Conservation (phyloP, 2,329 filamentous ascomycete species). For the Fusarium circinatum region DNA sequence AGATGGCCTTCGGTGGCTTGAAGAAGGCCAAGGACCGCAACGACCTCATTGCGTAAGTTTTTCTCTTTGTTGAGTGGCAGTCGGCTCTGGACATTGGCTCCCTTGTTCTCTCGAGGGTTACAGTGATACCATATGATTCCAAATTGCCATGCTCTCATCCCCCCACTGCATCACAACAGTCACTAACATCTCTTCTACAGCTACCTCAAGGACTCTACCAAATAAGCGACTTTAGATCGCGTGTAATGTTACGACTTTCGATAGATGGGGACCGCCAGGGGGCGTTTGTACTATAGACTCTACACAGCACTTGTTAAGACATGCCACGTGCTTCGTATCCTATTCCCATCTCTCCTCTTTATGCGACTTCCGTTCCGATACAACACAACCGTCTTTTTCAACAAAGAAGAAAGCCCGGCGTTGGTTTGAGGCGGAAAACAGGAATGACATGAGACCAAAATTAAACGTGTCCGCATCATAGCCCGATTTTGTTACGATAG, state of each 20-base stretch:
- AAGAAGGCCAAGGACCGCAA: slow-evolving; percentile 99
- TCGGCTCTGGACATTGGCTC: neutral
- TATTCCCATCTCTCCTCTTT: slow-evolving; percentile 52
- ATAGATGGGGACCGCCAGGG: slow-evolving; percentile 50
- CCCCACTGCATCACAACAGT: neutral
- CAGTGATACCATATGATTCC: neutral
- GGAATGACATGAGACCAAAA: slow-evolving; percentile 17
- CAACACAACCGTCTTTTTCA: slow-evolving; percentile 6
- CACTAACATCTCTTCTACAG: slow-evolving; percentile 51
- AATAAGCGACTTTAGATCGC: slow-evolving; percentile 61
- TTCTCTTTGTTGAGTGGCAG: neutral
- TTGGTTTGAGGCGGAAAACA: slow-evolving; percentile 32
- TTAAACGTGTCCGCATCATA: slow-evolving; percentile 27
- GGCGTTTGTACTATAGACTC: slow-evolving; percentile 55
- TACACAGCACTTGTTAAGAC: slow-evolving; percentile 45
- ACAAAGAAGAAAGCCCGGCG: slow-evolving; percentile 31
- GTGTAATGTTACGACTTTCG: slow-evolving; percentile 50
- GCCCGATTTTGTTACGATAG: slow-evolving; percentile 17
- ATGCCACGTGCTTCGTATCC: slow-evolving; percentile 47
- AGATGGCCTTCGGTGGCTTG: slow-evolving; percentile 99
- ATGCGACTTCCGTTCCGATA: slow-evolving; percentile 34
- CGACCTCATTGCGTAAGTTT: slow-evolving; percentile 92
- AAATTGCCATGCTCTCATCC: neutral
- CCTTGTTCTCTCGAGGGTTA: neutral
- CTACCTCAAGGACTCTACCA: slow-evolving; percentile 76